Conservation (phyloP, 129 eudicot genomes). For the Centrapalus pauciflorus region DNA sequence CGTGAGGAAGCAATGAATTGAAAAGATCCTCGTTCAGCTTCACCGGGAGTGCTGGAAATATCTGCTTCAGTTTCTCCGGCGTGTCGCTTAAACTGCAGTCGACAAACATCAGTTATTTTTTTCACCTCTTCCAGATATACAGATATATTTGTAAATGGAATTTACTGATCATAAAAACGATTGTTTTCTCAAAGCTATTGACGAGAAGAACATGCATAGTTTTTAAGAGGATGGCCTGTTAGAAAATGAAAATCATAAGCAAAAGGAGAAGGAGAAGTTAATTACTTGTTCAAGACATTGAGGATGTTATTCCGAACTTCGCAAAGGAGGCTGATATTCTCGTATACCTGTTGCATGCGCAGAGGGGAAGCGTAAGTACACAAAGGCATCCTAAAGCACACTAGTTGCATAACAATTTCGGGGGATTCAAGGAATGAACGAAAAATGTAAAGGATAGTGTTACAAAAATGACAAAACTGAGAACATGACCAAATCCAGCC, state of each 20-base stretch:
- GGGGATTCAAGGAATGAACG: neutral
- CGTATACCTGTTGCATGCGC: constrained; percentile 47
- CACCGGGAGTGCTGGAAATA: constrained; percentile 75
- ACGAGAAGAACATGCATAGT: neutral
- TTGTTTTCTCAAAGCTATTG: neutral
- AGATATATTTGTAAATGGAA: too few relatives aligned
- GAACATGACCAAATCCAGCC: too few relatives aligned
- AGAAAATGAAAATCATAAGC: neutral
- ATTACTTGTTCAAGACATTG: constrained; percentile 56
- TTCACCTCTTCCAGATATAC: too few relatives aligned
- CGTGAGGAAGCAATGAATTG: constrained; percentile 47
- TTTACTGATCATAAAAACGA: too few relatives aligned
- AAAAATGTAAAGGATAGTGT: too few relatives aligned
- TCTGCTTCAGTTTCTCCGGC: constrained; percentile 52
- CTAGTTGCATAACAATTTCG: neutral
- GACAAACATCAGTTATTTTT: neutral
- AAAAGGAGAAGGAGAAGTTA: constrained; percentile 18
- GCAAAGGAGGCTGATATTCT: constrained; percentile 62
- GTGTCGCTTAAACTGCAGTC: constrained; percentile 52
- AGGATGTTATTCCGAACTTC: constrained; percentile 65
- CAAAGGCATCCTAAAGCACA: neutral
- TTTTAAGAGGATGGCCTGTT: neutral
- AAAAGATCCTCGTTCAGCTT: constrained; percentile 71
- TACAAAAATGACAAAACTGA: too few relatives aligned
- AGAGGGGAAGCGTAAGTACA: constrained; percentile 8